Base-by-base conservation (phyloP, 768 basidiomycete species). In the Psilocybe cubensis region DNA sequence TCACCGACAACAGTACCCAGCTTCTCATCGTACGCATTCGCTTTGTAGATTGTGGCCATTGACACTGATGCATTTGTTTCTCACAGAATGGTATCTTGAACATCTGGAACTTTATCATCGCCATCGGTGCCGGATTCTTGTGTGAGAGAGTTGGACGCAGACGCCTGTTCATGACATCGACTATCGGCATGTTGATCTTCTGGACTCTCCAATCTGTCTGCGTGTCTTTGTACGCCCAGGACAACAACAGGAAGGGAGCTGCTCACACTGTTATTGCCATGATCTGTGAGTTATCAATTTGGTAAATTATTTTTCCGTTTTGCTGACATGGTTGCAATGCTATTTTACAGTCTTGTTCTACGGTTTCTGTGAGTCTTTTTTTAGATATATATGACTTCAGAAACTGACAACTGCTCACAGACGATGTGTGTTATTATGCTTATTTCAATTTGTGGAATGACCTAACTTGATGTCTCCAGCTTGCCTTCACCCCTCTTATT, bases 201-300 rank as follows among this genome's bases (percentile, higher is more conserved):
- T 87, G 83, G 74, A 79, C 70, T 28, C 68, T 83, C 6, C 86
- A 87, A 69, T 85, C 83, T 1, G 70, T 83, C 33, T 84, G 81
- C 64, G 80, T 83, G 35, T 58, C 68, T 1, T 41, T 67, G 6
- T 68, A 67, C 51, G 68, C 82, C 0, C 66, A 76, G 54, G 78
- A 75, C 56, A 72, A 76, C 10, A 66, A 72, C 25, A 65, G 72
- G 24, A 63, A 61, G 8, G 80, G 81, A 2, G 80, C 82, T 2
- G 81, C 78, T n/a, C 82, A 86, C 57, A 79, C 84, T 12, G 80
- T 88, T 60, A 80, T 89, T 50, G 85, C 76, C 8, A 70, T 72
- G 68, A 72, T 72, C 40, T 71, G 71, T 72, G 43, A 53, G 72
- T 58, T 24, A 21, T 17, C 23, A n/a, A 51, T 12, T n/a, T n/a